Evolutionary conservation across 208 protist genomes (phyloP).

Genomic region (Acanthamoeba lenticulata): DNA sequence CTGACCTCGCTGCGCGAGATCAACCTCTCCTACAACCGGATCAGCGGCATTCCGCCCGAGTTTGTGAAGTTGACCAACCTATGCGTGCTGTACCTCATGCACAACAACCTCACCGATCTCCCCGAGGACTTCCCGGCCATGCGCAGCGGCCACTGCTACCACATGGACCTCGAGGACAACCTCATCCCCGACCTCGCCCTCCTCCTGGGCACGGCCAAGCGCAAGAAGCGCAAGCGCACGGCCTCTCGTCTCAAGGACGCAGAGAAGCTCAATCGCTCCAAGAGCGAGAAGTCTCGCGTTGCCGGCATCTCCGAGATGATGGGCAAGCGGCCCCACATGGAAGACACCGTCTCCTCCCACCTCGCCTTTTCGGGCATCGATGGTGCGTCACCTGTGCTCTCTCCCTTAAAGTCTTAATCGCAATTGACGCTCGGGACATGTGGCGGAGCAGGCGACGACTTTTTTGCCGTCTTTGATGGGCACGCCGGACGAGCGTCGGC

Average conservation of each 20-base stretch:
- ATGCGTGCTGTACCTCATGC: slow-evolving; percentile 54
- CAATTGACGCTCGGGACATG: no score
- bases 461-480: slow-evolving; percentile 67
- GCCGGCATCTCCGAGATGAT: slow-evolving; percentile 66
- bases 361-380: slow-evolving; percentile 49
- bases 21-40: slow-evolving; percentile 62
- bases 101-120: slow-evolving; percentile 58
- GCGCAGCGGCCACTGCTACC: slow-evolving; percentile 39
- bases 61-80: slow-evolving; percentile 63
- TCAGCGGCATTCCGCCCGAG: slow-evolving; percentile 23
- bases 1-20: slow-evolving; percentile 37
- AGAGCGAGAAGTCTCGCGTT: slow-evolving; percentile 17
- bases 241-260: neutral
- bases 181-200: slow-evolving; percentile 16
- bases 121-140: slow-evolving; percentile 2
- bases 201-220: neutral
- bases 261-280: neutral
- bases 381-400: neutral
- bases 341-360: slow-evolving; percentile 57
- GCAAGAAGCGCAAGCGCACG: slow-evolving; percentile 45
- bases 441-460: slow-evolving; percentile 55
- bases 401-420: no score
- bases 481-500: slow-evolving; percentile 51
- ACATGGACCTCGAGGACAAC: slow-evolving; percentile 67
- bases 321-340: slow-evolving; percentile 65